Percentiles rank a stretch among this genome's conserved stretches.
Conservation (phyloP, 208 protist genomes). For the Acanthamoeba castellanii region DNA sequence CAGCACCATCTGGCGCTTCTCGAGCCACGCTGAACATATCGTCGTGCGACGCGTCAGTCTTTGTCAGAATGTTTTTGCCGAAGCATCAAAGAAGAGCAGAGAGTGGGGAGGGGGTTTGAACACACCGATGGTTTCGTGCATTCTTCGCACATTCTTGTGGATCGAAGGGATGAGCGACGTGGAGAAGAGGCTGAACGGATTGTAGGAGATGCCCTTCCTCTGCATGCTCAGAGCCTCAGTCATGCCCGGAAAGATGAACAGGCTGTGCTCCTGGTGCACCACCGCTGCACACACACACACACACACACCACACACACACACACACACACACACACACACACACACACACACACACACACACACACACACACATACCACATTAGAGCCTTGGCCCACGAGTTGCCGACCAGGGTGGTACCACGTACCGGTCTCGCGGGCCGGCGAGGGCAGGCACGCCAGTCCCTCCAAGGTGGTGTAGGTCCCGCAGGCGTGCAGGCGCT, state of each 20-base stretch:
- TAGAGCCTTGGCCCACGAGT: no score
- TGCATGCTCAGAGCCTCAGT: background rate
- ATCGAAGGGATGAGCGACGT: background rate
- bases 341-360: no score
- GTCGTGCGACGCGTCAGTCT: background rate
- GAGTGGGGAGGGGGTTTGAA: background rate
- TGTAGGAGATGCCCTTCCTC: background rate
- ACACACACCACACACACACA: background rate
- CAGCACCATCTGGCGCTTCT: background rate
- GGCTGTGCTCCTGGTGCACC: background rate
- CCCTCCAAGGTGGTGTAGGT: background rate
- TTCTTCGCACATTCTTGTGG: background rate
- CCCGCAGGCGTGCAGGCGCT: background rate
- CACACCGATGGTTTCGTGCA: background rate
- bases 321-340: no score
- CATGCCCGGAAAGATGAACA: constrained; percentile 20
- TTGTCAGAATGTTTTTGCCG: background rate
- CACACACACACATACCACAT: no score
- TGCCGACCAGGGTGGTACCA: no score
- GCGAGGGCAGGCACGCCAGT: background rate
- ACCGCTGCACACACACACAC: background rate
- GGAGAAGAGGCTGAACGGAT: constrained; percentile 18
- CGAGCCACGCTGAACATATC: background rate
- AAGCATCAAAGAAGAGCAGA: no score
- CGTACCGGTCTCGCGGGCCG: background rate